Evolutionary conservation across 352 stramenopile genomes (phyloP), one percentile per base, ranked within the genome.

Genomic region (Phytophthora melonis): DNA sequence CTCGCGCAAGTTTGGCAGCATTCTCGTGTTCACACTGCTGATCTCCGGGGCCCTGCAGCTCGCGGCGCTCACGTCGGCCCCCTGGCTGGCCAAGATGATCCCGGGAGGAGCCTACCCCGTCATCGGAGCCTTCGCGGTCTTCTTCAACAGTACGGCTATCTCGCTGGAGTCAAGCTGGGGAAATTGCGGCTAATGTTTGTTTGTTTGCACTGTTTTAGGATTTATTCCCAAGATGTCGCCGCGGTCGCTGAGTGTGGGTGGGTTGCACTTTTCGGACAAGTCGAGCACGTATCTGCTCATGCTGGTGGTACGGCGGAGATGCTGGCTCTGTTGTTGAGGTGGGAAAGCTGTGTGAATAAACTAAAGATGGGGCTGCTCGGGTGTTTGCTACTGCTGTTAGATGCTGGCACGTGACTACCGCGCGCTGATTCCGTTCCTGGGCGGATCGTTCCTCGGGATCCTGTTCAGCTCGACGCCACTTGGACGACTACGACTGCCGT

Each of bases 261-360:
- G 88, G 0, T 59, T 97, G 45, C 74, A 93, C 66, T 93, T 97
- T 43, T 95, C 90, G 25, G 90, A 97, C 66, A 97, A 97, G 36
- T 93, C 87, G 25, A 88, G 69, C 47, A 93, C 84, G 7, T 94
- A 94, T 60, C 54, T 93, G 60, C 74, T 97, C 45, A 72, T 93
- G 21, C 58, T 89, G 8, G 77, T 95, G 86, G 88, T 96, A 80
- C 52, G 85, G 27, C 59, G 56, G 32, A 50, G 3, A 58, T 63
- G 19, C 5, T 54, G 23, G 11, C 8, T 0, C 27, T 23, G 8
- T n/a, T 23, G 52, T 58, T 39, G 13, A 8, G 39, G 14, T 47
- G 39, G 39, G 39, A 47, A 47, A 14, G 2, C 13, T 47, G 13
- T 18, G 39, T 9, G 14, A 14, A 6, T 47, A 18, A 14, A 25